Percentiles rank a stretch among this genome's conserved stretches.
Conservation (phyloP, 345 rosid genomes). For the Populus tremula region DNA sequence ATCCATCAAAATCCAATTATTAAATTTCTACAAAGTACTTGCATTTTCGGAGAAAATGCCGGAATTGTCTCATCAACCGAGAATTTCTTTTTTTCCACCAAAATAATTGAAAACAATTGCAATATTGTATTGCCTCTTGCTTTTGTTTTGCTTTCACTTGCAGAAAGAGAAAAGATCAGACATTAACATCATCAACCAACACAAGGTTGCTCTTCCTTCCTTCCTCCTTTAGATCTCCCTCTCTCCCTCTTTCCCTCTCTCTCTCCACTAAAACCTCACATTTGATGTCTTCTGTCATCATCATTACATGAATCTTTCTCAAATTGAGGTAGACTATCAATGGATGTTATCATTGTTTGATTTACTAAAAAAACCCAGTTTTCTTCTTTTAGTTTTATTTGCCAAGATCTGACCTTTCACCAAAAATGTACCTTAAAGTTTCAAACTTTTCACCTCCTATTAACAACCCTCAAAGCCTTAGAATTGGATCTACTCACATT, state of each 20-base stretch:
- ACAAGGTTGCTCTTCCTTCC: neutral
- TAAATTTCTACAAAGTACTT: constrained; percentile 3
- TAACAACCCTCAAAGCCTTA: neutral
- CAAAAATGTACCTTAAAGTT: constrained; percentile 7
- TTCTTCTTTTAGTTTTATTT: neutral
- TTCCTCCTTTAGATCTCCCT: neutral
- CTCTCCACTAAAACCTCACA: neutral
- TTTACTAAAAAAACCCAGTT: neutral
- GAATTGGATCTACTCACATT: constrained; percentile 11
- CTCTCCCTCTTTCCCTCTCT: neutral
- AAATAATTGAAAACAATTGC: neutral
- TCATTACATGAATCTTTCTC: neutral
- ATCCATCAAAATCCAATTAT: neutral
- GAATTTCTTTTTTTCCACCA: neutral
- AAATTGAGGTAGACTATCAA: neutral
- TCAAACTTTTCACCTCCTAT: neutral
- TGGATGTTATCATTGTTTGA: neutral
- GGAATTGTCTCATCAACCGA: constrained; percentile 22
- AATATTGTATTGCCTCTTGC: neutral
- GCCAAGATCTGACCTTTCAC: constrained; percentile 6
- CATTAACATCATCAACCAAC: constrained; percentile 12
- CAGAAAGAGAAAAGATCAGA: neutral
- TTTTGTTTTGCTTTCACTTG: constrained; percentile 8
- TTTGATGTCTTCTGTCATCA: neutral
- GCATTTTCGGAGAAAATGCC: constrained; percentile 25